These are phyloP conservation scores for Phytophthora fragariae DNA, from an alignment of 352 stramenopile genomes.

Conservation along the genomic window DNA sequence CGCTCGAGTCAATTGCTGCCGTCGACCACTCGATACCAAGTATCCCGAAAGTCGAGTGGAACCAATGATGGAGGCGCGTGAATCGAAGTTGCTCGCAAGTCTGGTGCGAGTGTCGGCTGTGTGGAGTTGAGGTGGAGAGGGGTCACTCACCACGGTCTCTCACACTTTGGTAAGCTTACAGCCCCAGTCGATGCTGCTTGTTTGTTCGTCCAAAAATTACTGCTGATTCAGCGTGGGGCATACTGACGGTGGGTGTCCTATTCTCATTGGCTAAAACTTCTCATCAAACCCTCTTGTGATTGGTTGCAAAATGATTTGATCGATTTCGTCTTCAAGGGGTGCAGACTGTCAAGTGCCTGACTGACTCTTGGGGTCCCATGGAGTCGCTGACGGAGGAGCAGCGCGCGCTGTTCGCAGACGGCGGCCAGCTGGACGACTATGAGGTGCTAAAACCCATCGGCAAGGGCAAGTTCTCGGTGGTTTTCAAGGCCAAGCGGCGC, in stretches of 20 bases:
- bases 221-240: conserved; percentile 31
- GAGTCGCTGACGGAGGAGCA: conserved; percentile 81
- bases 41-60: conserved; percentile 27
- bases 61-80: not conserved
- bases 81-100: conserved; percentile 23
- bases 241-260: conserved; percentile 2
- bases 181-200: not conserved
- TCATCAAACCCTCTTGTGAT: not conserved
- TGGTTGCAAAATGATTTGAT: conserved; percentile 25
- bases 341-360: conserved; percentile 10
- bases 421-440: conserved; percentile 74
- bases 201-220: conserved; percentile 29
- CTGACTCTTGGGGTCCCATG: conserved; percentile 52
- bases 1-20: conserved; percentile 21
- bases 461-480: conserved; percentile 94
- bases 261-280: conserved; percentile 31
- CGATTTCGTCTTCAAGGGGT: conserved; percentile 27
- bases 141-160: conserved; percentile 15
- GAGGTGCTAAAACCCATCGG: conserved; percentile 90
- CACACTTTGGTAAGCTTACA: conserved; percentile 6
- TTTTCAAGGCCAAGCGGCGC: conserved; percentile 87
- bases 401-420: conserved; percentile 65
- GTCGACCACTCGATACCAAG: conserved; percentile 28
- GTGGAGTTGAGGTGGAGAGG: conserved; percentile 24
- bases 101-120: conserved; percentile 15